phyloP scores from a whole-genome alignment of 2,329 filamentous ascomycete species.

The Karstenula rhodostoma region DNA sequence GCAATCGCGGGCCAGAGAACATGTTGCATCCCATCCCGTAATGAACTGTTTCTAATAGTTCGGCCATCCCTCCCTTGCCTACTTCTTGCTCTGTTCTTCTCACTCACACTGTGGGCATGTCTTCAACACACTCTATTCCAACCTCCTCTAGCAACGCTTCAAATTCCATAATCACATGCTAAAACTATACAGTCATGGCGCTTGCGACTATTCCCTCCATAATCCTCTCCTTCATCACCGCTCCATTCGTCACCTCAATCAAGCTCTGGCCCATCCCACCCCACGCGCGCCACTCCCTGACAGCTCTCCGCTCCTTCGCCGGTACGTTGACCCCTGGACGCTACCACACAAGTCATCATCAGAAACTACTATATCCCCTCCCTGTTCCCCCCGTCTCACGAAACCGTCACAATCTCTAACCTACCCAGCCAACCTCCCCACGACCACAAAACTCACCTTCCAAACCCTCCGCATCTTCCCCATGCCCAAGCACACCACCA shows the following conservation, averaged over 20 bases:
- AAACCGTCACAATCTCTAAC: background rate
- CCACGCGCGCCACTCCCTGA: conserved; percentile 33
- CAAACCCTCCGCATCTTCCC: conserved; percentile 47
- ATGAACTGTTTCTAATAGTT: too few species aligned
- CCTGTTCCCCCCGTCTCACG: background rate
- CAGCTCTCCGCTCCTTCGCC: conserved; percentile 37
- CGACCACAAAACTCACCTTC: conserved; percentile 42
- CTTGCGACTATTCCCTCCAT: conserved; percentile 43
- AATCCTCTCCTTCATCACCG: conserved; percentile 44
- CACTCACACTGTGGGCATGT: background rate
- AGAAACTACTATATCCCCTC: background rate
- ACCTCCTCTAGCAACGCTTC: background rate
- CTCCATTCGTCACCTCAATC: conserved; percentile 47
- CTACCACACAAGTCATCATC: background rate
- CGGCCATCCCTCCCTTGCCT: background rate
- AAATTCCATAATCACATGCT: conserved; percentile 7
- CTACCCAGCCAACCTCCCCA: conserved; percentile 22
- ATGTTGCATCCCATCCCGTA: background rate
- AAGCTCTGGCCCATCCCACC: conserved; percentile 41
- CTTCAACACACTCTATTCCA: background rate
- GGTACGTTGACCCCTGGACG: background rate
- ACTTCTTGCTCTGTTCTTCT: too few species aligned
- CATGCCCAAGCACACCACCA: conserved; percentile 39
- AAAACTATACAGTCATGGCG: conserved; percentile 33
- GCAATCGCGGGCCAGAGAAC: background rate